Evolutionary conservation across 2,329 filamentous ascomycete genomes (phyloP), one percentile per base, ranked within the genome.

Genomic region (Neonectria punicea): DNA sequence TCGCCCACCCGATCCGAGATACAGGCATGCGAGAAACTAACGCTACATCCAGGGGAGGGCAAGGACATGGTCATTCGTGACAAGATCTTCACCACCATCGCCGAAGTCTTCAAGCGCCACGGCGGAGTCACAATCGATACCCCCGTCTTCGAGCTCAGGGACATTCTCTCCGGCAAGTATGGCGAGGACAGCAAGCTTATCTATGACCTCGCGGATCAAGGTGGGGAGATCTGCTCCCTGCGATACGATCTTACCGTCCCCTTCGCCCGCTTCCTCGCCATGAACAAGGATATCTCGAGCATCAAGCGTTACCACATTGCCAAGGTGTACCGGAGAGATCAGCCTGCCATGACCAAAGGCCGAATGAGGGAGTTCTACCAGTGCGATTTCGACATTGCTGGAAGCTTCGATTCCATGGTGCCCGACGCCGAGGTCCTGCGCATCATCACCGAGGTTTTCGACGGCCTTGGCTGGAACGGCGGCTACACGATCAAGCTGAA

Each of bases 361-460:
- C 89, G 94, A 58, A 96, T 97, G 92, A 89, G 95, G 75, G 95
- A 98, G 81, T 97, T 97, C 81, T 97, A 97, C 83, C 94, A 98
- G 81, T 98, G 94, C 83, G 95, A 98, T 81, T 97, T 98, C 76
- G 94, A 98, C 78, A 95, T 98, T 81, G 94, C 94, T 13, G 94
- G 94, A 66, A 84, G 83, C 46, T 97, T 93, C 82, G 95, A 97
- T 77, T 82, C 93, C 58, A 97, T 98, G 94, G 87, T 97, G 28
- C 93, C 94, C 61, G 95, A 98, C 76, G 92, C 94, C 41, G 94
- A 98, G 82, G 91, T 97, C 64, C 82, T 98, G 73, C 87, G 92
- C 63, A 94, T 98, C 70, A 88, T 93, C 61, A 90, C 89, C 73
- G 94, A 98, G 77, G 92, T 97, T 44, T 97, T 98, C 75, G 89